Evolutionary conservation across 163 green algal genomes (phyloP).

Genomic region (Prototheca stagnorum): DNA sequence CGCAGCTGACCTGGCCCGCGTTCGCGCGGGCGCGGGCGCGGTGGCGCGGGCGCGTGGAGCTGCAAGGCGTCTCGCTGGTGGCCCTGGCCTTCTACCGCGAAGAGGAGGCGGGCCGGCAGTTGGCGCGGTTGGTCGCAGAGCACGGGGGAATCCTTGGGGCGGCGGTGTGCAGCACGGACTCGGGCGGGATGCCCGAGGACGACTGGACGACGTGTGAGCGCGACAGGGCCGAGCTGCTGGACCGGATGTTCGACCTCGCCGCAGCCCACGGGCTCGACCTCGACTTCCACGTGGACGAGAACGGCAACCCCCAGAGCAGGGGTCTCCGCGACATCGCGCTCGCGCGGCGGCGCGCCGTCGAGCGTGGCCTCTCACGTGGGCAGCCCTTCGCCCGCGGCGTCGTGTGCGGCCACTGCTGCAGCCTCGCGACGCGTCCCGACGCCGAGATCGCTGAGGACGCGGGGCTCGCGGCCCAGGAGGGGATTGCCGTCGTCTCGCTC

Average conservation of each 20-base stretch:
- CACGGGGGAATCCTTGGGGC: slow-evolving; percentile 42
- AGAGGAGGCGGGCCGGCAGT: slow-evolving; percentile 6
- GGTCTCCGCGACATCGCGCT: slow-evolving; percentile 43
- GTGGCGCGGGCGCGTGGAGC: slow-evolving; percentile 36
- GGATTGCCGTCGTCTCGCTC: slow-evolving; percentile 47
- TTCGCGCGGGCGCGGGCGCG: slow-evolving; percentile 29
- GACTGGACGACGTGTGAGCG: slow-evolving; percentile 52
- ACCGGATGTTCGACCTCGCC: slow-evolving; percentile 50
- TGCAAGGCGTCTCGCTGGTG: slow-evolving; percentile 50
- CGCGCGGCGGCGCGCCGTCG: slow-evolving; percentile 35
- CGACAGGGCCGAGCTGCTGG: slow-evolving; percentile 40
- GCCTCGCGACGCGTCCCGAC: slow-evolving; percentile 28
- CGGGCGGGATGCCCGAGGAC: slow-evolving; percentile 34
- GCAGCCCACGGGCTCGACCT: slow-evolving; percentile 43
- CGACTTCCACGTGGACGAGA: slow-evolving; percentile 64
- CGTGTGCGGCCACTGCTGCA: slow-evolving; percentile 63
- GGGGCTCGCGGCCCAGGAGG: slow-evolving; percentile 10
- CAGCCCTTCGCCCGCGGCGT: slow-evolving; percentile 46
- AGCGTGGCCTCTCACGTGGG: too few relatives aligned
- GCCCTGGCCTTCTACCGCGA: slow-evolving; percentile 53
- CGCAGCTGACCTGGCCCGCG: slow-evolving; percentile 44
- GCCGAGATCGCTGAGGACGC: slow-evolving; percentile 27
- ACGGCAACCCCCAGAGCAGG: slow-evolving; percentile 42
- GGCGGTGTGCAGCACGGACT: slow-evolving; percentile 50
- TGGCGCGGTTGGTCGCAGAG: slow-evolving; percentile 37